Conservation (phyloP, 176 grass and related monocot genomes). For the Lolium rigidum region DNA sequence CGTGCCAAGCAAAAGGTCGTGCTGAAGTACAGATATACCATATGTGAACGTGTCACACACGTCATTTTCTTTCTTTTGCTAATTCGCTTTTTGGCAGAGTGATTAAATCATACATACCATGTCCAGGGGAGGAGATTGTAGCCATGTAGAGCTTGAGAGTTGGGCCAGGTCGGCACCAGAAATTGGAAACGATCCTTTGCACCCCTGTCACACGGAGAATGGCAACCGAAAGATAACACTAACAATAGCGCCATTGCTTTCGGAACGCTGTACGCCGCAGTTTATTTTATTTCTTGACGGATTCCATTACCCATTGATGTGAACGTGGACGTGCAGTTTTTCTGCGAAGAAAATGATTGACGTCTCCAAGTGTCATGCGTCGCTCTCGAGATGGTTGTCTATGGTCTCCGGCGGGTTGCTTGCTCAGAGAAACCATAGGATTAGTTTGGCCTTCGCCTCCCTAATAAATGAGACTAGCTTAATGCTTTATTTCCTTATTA, state of each 20-base stretch:
- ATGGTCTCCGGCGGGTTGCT: background rate
- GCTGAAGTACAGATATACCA: background rate
- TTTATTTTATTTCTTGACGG: background rate
- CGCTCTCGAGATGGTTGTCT: background rate
- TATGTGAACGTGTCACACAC: background rate
- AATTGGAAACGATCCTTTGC: background rate
- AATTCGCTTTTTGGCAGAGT: background rate
- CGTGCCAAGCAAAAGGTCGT: background rate
- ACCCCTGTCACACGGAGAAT: background rate
- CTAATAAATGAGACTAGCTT: too few relatives aligned
- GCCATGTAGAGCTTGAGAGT: background rate
- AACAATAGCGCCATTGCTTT: background rate
- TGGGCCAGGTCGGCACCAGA: background rate
- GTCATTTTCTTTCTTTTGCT: background rate
- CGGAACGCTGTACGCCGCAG: background rate
- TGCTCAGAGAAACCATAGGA: too few relatives aligned
- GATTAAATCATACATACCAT: background rate
- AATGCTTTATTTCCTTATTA: too few relatives aligned
- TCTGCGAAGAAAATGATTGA: background rate
- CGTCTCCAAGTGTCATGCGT: background rate
- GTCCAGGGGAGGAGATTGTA: background rate
- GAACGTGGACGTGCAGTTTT: background rate
- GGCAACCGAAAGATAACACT: background rate
- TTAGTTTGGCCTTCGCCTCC: too few relatives aligned
- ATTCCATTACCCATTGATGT: background rate